A percentile compares a stretch with the other conserved stretches of the same genome.
Conservation (phyloP, 2,329 filamentous ascomycete genomes). For the Claviceps maximensis region DNA sequence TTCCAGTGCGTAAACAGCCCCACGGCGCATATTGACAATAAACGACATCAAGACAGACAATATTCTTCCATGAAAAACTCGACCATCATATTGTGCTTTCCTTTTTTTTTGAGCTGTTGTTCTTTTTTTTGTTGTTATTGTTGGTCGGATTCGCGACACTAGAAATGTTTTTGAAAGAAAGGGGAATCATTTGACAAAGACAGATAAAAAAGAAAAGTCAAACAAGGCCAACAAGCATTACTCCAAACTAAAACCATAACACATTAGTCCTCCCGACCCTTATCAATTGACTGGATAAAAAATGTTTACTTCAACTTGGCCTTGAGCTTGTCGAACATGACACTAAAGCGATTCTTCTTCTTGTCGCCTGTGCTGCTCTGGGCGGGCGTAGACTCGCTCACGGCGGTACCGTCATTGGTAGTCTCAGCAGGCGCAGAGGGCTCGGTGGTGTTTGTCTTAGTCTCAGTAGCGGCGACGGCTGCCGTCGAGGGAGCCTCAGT, state of each 20-base stretch:
- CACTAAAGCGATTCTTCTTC: conserved; percentile 53
- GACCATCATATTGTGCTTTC: too few species aligned
- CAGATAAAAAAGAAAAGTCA: conserved; percentile 17
- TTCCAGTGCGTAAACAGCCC: too few species aligned
- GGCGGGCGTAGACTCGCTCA: conserved; percentile 9
- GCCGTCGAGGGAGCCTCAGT: conserved; percentile 5
- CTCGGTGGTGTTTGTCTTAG: conserved; percentile 11
- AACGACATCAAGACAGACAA: too few species aligned
- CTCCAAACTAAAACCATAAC: conserved; percentile 11
- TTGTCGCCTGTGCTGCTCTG: conserved; percentile 39
- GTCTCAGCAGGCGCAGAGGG: not conserved
- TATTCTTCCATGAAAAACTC: too few species aligned
- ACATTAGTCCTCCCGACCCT: conserved; percentile 6
- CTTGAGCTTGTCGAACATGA: conserved; percentile 46
- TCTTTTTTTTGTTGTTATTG: not conserved
- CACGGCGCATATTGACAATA: too few species aligned
- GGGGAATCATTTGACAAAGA: conserved; percentile 27
- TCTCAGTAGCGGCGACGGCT: conserved; percentile 10
- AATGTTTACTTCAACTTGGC: conserved; percentile 25
- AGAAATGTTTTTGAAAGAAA: conserved; percentile 11
- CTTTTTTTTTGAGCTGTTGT: not conserved
- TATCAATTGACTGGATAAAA: conserved; percentile 4
- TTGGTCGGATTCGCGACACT: not conserved
- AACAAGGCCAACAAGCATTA: conserved; percentile 20
- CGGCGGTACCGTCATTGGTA: not conserved